Base-by-base conservation (phyloP, 2,329 filamentous ascomycete genomes). In the Sarocladium kiliense region DNA sequence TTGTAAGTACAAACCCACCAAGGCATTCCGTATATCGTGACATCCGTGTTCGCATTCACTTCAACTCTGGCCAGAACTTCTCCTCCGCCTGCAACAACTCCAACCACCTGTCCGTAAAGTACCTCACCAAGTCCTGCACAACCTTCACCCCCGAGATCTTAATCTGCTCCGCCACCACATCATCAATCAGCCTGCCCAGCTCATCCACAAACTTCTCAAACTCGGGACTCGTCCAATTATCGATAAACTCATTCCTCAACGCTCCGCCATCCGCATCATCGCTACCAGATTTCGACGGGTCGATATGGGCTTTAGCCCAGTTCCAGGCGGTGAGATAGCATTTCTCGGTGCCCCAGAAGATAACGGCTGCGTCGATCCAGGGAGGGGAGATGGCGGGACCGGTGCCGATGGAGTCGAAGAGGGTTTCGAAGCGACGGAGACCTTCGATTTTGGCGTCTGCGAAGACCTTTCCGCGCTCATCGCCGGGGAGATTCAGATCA, bases 261-360 rank as follows among this genome's bases (percentile, higher is more conserved):
- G 84, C 85, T 0, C 86, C 85, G 0, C 84, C 84, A 64, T 88
- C 86, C 0, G 72, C 72, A 63, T 87, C 85, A n/a, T 66, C 63
- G n/a, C 61, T 27, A 4, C 34, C 59, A 23, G 11, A 11, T 25
- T 55, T 59, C 21, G 61, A 58, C 11, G 39, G 55, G 1, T 41
- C 25, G 18, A 71, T 65, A 61, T 77, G 69, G 3, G 65, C 59
- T 58, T 66, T 73, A 3, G 78, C 77, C 66, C 75, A 79, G 10
- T 71, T 74, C 84, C 84, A 87, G 12, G 83, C 77, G 37, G 79
- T 74, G 18, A 85, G 65, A 64, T 86, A 87, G 57, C 77, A 79
- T 47, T 76, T 82, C 70, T 93, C 88, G 1, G 86, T 90, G n/a
- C 83, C 84, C 84, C 87, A 92, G 23, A 91, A 79, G n/a, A 89